Percentiles rank a stretch among this genome's conserved stretches.
These are phyloP conservation scores for Aegilops longissima DNA, from an alignment of 176 grass and related monocot species.

Conservation along the genomic window DNA sequence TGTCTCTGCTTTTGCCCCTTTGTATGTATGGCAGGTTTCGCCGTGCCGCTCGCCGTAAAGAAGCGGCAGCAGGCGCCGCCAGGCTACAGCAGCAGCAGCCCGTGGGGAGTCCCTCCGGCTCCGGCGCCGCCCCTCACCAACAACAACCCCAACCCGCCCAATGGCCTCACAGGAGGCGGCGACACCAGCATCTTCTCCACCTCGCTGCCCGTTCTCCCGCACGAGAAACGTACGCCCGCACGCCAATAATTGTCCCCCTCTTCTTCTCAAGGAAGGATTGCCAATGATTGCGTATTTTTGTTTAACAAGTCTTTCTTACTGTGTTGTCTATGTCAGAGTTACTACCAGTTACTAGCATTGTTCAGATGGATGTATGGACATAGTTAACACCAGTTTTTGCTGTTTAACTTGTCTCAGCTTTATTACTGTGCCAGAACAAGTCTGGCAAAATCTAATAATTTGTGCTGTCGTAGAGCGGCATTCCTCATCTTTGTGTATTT, in stretches of 20 bases:
- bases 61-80: slow-evolving; percentile 8
- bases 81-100: slow-evolving; percentile 21
- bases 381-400: background rate
- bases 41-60: slow-evolving; percentile 33
- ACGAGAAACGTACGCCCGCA: slow-evolving; percentile 54
- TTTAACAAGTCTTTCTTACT: too few relatives aligned
- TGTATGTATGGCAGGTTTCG: background rate
- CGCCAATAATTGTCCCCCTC: background rate
- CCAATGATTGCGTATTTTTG: too few relatives aligned
- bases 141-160: background rate
- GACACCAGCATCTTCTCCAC: slow-evolving; percentile 83
- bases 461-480: too few relatives aligned
- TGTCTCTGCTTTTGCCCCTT: too few relatives aligned
- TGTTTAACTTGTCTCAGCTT: background rate
- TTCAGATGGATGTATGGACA: background rate
- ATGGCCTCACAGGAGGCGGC: slow-evolving; percentile 6
- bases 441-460: background rate
- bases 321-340: background rate
- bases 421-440: background rate
- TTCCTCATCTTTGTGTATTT: background rate
- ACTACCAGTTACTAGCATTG: background rate
- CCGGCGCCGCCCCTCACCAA: background rate
- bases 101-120: slow-evolving; percentile 33
- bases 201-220: slow-evolving; percentile 75
- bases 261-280: background rate